A percentile compares a stretch with the other conserved stretches of the same genome.
phyloP scores from a whole-genome alignment of 352 stramenopile species.

The Phytopythium kandeliae region DNA sequence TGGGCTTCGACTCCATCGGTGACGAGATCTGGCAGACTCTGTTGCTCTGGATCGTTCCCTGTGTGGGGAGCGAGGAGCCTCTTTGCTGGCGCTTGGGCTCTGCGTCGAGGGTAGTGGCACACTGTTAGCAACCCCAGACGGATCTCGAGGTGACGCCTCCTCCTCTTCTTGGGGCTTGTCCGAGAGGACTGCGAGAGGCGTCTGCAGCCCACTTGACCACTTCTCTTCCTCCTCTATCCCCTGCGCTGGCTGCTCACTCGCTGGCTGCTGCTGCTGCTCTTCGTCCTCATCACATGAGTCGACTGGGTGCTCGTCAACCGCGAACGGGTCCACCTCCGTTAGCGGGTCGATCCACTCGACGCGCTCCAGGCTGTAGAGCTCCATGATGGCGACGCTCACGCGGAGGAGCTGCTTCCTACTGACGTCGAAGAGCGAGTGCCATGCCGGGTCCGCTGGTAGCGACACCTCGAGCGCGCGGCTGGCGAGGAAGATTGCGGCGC shows the following conservation, averaged over 20 bases:
- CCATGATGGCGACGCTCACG: constrained; percentile 48
- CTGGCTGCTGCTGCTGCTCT: constrained; percentile 2
- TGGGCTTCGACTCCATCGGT: constrained; percentile 11
- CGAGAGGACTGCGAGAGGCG: background rate
- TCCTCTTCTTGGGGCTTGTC: background rate
- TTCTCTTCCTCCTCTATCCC: constrained; percentile 6
- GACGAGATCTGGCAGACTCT: background rate
- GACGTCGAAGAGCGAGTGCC: constrained; percentile 70
- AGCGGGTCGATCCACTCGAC: constrained; percentile 69
- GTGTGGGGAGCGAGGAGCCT: background rate
- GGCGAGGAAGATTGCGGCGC: constrained; percentile 86
- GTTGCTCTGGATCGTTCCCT: background rate
- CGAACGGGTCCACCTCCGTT: constrained; percentile 65
- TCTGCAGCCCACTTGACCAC: background rate
- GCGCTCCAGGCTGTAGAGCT: constrained; percentile 51
- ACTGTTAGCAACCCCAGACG: background rate
- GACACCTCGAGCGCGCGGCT: constrained; percentile 51
- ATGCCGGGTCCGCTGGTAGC: constrained; percentile 48
- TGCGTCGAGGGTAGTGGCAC: constrained; percentile 1
- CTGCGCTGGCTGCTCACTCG: background rate
- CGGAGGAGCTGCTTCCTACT: constrained; percentile 38
- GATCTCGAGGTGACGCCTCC: background rate
- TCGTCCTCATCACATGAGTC: constrained; percentile 15
- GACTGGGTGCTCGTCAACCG: constrained; percentile 31
- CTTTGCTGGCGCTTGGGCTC: background rate